Conservation (phyloP, 83 land plant species). For the Picea abies region DNA sequence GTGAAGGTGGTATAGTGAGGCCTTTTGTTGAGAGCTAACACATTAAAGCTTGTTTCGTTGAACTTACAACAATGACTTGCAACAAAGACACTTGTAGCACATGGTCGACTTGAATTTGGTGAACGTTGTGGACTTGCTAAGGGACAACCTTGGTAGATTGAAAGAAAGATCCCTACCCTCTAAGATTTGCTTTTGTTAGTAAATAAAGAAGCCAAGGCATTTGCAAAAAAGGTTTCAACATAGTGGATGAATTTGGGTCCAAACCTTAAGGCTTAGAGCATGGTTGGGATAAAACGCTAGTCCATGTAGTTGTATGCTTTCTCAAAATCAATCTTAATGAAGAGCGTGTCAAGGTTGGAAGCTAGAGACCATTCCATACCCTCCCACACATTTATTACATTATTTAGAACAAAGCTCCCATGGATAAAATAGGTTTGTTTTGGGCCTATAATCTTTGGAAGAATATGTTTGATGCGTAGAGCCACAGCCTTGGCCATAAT, state of each 20-base stretch:
- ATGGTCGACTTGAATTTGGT: too few species aligned
- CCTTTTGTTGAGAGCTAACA: too few species aligned
- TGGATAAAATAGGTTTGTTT: background rate
- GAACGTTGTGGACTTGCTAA: too few species aligned
- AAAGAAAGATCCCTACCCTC: too few species aligned
- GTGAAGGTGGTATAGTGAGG: too few species aligned
- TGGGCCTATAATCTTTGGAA: background rate
- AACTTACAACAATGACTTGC: too few species aligned
- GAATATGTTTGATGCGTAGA: background rate
- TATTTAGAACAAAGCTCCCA: background rate
- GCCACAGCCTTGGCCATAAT: background rate
- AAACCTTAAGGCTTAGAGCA: background rate
- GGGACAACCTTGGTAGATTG: too few species aligned
- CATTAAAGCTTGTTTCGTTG: too few species aligned
- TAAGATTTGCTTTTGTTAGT: too few species aligned
- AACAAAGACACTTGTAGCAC: too few species aligned
- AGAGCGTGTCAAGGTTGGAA: background rate
- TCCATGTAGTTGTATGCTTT: background rate
- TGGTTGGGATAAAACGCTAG: background rate
- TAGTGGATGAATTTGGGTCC: background rate
- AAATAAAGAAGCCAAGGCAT: background rate
- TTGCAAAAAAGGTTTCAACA: background rate
- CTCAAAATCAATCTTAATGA: background rate
- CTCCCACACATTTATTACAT: background rate
- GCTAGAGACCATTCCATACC: background rate